These are phyloP conservation scores for Cinchona pubescens DNA, from an alignment of 257 asterid genomes.

Conservation along the genomic window DNA sequence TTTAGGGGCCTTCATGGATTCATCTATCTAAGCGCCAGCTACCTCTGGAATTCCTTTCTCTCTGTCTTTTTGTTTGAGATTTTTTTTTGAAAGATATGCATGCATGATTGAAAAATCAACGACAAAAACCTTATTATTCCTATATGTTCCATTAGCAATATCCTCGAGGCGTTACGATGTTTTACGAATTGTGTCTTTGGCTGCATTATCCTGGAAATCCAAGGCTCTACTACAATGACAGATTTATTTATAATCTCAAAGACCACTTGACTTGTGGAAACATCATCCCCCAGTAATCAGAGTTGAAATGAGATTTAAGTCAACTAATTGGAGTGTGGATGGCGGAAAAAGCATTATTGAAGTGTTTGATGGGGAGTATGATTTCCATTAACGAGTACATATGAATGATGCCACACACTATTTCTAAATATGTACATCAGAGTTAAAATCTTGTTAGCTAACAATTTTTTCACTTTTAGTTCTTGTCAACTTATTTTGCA, in stretches of 20 bases:
- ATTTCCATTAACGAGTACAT: neutral
- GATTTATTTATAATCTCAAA: neutral
- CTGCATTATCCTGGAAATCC: too few species aligned
- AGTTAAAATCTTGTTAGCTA: constrained; percentile 5
- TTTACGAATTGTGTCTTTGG: too few species aligned
- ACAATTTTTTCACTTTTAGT: constrained; percentile 14
- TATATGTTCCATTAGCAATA: too few species aligned
- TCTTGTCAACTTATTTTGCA: constrained; percentile 29
- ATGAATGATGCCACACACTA: too few species aligned
- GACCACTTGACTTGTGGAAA: neutral
- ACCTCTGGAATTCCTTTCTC: too few species aligned
- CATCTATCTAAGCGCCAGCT: neutral
- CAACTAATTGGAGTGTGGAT: neutral
- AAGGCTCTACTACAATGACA: too few species aligned
- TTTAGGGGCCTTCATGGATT: neutral
- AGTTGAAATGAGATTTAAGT: neutral
- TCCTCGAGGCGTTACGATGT: too few species aligned
- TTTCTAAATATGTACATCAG: neutral
- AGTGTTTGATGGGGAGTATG: neutral
- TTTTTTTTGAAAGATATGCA: too few species aligned
- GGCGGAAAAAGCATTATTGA: neutral
- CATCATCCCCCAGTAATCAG: neutral
- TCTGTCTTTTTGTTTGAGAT: neutral
- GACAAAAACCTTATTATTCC: too few species aligned
- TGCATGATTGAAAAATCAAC: too few species aligned